Evolutionary conservation across 106 monocot genomes (phyloP).

Genomic region (Apostasia ramifera): DNA sequence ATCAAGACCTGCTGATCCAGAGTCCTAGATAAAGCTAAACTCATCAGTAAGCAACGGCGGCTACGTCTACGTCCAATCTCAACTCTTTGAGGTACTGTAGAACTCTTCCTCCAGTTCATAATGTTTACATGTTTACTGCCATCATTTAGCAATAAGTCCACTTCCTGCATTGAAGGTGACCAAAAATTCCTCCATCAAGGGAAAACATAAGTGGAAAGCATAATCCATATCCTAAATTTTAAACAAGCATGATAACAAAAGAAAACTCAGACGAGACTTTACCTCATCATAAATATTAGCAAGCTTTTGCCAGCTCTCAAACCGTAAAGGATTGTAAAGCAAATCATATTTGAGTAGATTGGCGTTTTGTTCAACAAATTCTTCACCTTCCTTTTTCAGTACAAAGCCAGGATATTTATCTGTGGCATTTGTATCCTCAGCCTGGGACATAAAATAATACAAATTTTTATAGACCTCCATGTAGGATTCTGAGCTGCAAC

Average conservation of each 20-base stretch:
- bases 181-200: not conserved
- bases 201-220: not conserved
- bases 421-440: constrained; percentile 90
- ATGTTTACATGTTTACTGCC: constrained; percentile 91
- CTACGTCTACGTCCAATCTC: constrained; percentile 84
- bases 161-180: constrained; percentile 45
- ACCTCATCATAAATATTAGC: constrained; percentile 98
- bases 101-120: constrained; percentile 73
- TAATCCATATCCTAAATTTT: not conserved
- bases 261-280: not conserved
- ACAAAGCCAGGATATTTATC: constrained; percentile 96
- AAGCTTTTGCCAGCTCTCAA: constrained; percentile 99
- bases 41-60: constrained; percentile 83
- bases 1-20: constrained; percentile 44
- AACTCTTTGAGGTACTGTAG: constrained; percentile 61
- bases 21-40: constrained; percentile 72
- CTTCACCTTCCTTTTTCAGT: constrained; percentile 87
- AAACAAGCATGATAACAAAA: constrained; percentile 2
- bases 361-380: constrained; percentile 92
- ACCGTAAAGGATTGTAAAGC: constrained; percentile 83
- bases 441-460: constrained; percentile 83
- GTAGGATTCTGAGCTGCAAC: constrained; percentile 54
- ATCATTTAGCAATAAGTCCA: constrained; percentile 93
- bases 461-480: constrained; percentile 87
- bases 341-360: constrained; percentile 93